Conservation (phyloP, 306 rosid genomes). For the Fragaria nilgerrensis region DNA sequence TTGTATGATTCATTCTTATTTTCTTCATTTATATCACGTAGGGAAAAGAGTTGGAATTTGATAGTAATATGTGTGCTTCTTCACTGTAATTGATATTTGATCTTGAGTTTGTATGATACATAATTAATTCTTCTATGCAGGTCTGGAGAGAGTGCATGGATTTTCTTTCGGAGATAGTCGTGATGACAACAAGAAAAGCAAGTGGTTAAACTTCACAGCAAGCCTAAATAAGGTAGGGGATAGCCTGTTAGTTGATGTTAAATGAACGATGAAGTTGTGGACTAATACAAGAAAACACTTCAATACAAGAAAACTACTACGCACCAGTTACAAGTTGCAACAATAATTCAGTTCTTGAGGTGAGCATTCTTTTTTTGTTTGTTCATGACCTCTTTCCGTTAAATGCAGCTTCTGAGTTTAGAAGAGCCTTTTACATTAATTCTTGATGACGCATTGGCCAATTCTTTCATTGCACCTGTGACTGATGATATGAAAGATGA, state of each 20-base stretch:
- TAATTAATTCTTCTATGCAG: constrained; percentile 33
- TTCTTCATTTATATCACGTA: neutral
- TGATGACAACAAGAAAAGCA: constrained; percentile 59
- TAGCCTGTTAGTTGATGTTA: neutral
- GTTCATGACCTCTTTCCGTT: constrained; percentile 1
- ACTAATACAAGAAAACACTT: neutral
- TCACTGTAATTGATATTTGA: neutral
- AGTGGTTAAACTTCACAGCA: constrained; percentile 68
- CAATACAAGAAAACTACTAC: neutral
- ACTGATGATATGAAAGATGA: constrained; percentile 88
- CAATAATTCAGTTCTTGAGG: neutral
- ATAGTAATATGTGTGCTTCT: neutral
- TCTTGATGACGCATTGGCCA: constrained; percentile 91
- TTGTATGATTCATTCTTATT: neutral
- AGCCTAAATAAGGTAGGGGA: constrained; percentile 67
- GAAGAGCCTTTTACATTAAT: constrained; percentile 82
- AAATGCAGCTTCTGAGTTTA: constrained; percentile 74
- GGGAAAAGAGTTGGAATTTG: neutral
- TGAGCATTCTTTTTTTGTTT: neutral
- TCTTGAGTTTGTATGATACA: neutral
- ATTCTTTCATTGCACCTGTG: constrained; percentile 83
- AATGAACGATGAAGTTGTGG: neutral
- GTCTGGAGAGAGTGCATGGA: constrained; percentile 88
- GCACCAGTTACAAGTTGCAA: neutral
- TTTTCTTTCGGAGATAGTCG: constrained; percentile 90